These are phyloP conservation scores for Artemisia annua DNA, from an alignment of 129 eudicot species.

Conservation along the genomic window DNA sequence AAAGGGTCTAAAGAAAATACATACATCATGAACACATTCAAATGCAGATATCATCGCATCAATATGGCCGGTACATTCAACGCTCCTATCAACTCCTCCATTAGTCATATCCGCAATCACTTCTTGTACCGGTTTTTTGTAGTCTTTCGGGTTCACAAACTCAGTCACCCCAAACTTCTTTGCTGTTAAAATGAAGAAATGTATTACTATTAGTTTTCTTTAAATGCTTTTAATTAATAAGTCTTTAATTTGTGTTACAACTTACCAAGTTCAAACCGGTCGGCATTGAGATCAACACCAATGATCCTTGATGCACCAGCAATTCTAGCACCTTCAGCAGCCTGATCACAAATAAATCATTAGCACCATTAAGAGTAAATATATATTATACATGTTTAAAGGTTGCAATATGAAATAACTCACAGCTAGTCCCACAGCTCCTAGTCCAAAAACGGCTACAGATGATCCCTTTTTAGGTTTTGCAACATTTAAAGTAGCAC, in stretches of 20 bases:
- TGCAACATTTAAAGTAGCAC: slow-evolving; percentile 88
- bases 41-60: slow-evolving; percentile 80
- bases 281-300: slow-evolving; percentile 61
- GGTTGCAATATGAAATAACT: slow-evolving; percentile 19
- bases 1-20: background rate
- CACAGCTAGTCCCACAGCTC: slow-evolving; percentile 89
- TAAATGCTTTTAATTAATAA: background rate
- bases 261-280: slow-evolving; percentile 55
- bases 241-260: background rate
- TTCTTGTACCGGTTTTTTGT: slow-evolving; percentile 73
- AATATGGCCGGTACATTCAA: slow-evolving; percentile 66
- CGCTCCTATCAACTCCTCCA: slow-evolving; percentile 80
- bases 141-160: slow-evolving; percentile 67
- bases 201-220: background rate
- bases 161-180: slow-evolving; percentile 79
- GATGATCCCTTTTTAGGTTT: slow-evolving; percentile 71
- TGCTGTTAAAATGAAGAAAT: slow-evolving; percentile 37
- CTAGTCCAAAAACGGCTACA: slow-evolving; percentile 77
- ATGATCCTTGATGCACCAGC: slow-evolving; percentile 75
- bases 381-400: background rate
- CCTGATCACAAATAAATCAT: slow-evolving; percentile 36
- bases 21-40: slow-evolving; percentile 86
- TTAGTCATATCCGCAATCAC: slow-evolving; percentile 76
- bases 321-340: slow-evolving; percentile 81
- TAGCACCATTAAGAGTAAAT: slow-evolving; percentile 1